These are phyloP conservation scores for Penicillium italicum DNA, from an alignment of 2,329 filamentous ascomycete genomes.

Conservation along the genomic window DNA sequence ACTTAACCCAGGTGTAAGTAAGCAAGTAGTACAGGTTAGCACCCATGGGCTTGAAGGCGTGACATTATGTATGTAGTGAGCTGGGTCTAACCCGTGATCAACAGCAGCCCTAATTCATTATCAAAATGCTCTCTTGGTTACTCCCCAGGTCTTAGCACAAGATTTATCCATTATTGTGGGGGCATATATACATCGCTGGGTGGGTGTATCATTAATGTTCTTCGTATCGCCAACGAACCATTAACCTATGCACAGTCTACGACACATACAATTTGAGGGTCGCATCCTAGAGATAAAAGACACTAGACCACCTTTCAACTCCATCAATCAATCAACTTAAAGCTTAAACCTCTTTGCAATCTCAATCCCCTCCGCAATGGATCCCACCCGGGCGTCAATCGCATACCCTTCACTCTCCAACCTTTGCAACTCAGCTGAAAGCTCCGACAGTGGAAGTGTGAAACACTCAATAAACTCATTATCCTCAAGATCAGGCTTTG, in stretches of 20 bases:
- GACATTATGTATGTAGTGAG: neutral
- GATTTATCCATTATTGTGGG: too few species aligned
- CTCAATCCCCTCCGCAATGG: slow-evolving; percentile 73
- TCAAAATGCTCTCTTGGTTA: neutral
- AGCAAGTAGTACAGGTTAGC: neutral
- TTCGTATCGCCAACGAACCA: neutral
- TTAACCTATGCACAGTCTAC: neutral
- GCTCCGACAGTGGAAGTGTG: slow-evolving; percentile 58
- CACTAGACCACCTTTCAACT: neutral
- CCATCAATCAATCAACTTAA: neutral
- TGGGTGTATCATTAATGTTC: neutral
- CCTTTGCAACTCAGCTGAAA: slow-evolving; percentile 64
- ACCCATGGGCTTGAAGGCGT: neutral
- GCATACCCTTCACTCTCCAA: slow-evolving; percentile 69
- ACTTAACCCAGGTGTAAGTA: neutral
- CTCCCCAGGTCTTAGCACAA: neutral
- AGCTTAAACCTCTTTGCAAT: slow-evolving; percentile 54
- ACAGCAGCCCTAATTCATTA: neutral
- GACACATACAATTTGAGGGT: neutral
- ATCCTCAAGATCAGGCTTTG: slow-evolving; percentile 67
- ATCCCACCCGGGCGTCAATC: slow-evolving; percentile 74
- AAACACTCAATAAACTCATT: slow-evolving; percentile 80
- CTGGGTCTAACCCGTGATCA: neutral
- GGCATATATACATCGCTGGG: neutral
- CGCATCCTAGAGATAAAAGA: neutral